These are phyloP conservation scores for Solanum microdontum DNA, from an alignment of 257 asterid genomes.

Conservation along the genomic window DNA sequence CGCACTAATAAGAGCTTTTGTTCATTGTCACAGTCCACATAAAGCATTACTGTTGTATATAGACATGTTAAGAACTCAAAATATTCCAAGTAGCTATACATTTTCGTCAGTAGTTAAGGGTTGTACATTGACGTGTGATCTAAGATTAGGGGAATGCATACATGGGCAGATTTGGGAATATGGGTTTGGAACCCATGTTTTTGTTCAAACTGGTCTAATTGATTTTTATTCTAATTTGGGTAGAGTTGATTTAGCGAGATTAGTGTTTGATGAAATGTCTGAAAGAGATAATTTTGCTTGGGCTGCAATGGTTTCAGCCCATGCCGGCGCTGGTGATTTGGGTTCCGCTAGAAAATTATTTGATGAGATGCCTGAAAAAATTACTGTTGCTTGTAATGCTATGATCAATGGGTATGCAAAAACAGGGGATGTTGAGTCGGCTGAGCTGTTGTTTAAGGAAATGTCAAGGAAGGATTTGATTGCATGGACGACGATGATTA, in stretches of 20 bases:
- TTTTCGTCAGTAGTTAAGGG: constrained; percentile 55
- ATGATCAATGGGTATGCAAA: constrained; percentile 55
- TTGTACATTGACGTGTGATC: constrained; percentile 20
- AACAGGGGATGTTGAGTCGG: constrained; percentile 56
- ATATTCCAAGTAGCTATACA: constrained; percentile 48
- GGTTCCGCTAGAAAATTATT: constrained; percentile 43
- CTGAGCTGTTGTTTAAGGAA: constrained; percentile 37
- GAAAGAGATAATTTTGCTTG: constrained; percentile 54
- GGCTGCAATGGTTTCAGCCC: constrained; percentile 54
- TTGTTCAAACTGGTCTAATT: constrained; percentile 51
- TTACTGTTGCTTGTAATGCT: constrained; percentile 54
- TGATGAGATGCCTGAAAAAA: constrained; percentile 50
- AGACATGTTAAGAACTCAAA: constrained; percentile 39
- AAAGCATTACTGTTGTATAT: constrained; percentile 29
- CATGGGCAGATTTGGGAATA: constrained; percentile 45
- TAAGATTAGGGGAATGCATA: constrained; percentile 35
- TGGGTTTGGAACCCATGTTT: constrained; percentile 39
- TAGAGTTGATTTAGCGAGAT: constrained; percentile 26
- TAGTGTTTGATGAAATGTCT: constrained; percentile 60
- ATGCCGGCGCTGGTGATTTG: constrained; percentile 43
- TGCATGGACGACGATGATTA: constrained; percentile 91
- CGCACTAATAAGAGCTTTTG: constrained; percentile 42
- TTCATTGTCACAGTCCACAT: constrained; percentile 34
- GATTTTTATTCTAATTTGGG: constrained; percentile 57
- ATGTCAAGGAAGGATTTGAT: constrained; percentile 59